Base-by-base conservation (phyloP, 495 filamentous ascomycete species). In the Xanthoparmelia taractica region DNA sequence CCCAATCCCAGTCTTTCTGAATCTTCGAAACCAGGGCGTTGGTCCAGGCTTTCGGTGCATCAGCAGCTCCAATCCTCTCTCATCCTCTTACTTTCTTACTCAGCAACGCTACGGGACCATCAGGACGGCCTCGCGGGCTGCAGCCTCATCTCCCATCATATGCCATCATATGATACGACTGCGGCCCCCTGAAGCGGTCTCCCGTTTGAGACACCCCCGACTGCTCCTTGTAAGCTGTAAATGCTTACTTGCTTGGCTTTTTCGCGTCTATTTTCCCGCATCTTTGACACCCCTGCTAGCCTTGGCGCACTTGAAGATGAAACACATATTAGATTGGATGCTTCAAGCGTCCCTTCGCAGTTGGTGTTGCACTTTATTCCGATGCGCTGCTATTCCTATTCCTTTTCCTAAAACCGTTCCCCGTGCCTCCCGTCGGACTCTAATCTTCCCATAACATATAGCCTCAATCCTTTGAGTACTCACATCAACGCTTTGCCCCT, bases 241-340 rank as follows among this genome's bases (percentile, higher is more conserved):
- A 47, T n/a, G 41, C 41, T 25, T n/a, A n/a, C n/a, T 15, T 52
- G 27, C 48, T 31, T 52, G 18, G 48, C 48, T 31, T 29, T 27
- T 52, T 29, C 25, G 48, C 48, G 48, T 52, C 48, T 52, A 52
- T 52, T 18, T 31, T 52, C 18, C 48, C 48, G 25, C 25, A 52
- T 23, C 8, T 52, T 17, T 18, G 6, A 13, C 13, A 11, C 48
- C 25, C 48, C 27, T 31, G 11, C 25, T 52, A 18, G 48, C 5
- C 25, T 31, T 25, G 45, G 25, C 48, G 48, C 48, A 52, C 48
- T 52, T 52, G 13, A 52, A 52, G 4, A 31, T 52, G 48, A 52
- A 52, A 52, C 48, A 17, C 17, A 52, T 52, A 52, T 52, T 52
- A 31, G 13, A 29, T 31, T 52, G 17, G 12, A 52, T 52, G 3